Percentiles rank a stretch among this genome's conserved stretches.
Evolutionary conservation across 2,329 filamentous ascomycete species (phyloP).

Genomic region (Teratosphaeria destructans): DNA sequence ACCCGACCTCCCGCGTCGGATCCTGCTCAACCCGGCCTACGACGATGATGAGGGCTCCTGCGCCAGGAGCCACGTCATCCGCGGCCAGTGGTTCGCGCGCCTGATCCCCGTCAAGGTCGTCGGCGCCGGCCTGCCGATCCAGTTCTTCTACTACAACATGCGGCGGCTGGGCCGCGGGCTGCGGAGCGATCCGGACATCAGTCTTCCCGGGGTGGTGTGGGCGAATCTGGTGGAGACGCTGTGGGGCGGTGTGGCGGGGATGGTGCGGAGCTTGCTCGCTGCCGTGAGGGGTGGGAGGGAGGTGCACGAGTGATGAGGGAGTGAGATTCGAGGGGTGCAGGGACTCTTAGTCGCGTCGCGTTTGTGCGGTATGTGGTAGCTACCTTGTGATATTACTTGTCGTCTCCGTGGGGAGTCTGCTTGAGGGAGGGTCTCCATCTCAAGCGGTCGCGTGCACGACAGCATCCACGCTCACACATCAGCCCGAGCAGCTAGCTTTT

Average conservation of each 20-base stretch:
- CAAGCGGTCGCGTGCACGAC: too few relatives aligned
- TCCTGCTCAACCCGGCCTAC: constrained; percentile 25
- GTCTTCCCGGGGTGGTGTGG: constrained; percentile 15
- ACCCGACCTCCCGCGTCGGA: constrained; percentile 31
- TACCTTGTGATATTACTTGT: too few relatives aligned
- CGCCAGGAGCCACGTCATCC: constrained; percentile 20
- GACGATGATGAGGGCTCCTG: constrained; percentile 18
- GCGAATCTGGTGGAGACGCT: not conserved
- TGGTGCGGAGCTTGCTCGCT: not conserved
- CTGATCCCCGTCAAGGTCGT: constrained; percentile 24
- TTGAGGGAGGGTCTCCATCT: too few relatives aligned
- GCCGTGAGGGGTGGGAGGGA: not conserved
- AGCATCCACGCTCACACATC: too few relatives aligned
- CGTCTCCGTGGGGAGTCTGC: too few relatives aligned
- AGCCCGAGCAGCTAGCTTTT: too few relatives aligned
- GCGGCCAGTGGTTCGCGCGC: constrained; percentile 24
- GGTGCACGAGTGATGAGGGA: not conserved
- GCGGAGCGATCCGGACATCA: constrained; percentile 21
- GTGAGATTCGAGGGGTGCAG: too few relatives aligned
- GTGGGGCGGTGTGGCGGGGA: not conserved
- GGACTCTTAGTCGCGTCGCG: too few relatives aligned
- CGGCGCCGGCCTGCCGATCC: constrained; percentile 22
- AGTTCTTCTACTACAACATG: constrained; percentile 28
- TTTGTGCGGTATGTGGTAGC: too few relatives aligned
- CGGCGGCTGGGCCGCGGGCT: constrained; percentile 20